phyloP scores from a whole-genome alignment of 495 filamentous ascomycete genomes.

The Lichina pygmaea region DNA sequence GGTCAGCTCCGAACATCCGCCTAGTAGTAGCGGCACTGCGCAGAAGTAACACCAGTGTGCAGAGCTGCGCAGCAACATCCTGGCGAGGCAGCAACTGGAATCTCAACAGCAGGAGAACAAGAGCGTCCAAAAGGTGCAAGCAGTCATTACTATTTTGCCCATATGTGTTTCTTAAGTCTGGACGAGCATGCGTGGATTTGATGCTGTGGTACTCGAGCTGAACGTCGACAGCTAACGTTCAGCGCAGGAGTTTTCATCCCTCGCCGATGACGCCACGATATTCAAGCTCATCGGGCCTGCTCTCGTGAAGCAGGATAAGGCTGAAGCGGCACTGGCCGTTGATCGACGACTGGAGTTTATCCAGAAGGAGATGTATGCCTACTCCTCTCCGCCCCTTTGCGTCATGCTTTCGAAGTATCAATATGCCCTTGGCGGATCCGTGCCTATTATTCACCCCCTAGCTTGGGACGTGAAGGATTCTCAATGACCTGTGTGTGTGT shows the following conservation, averaged over 20 bases:
- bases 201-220: not conserved
- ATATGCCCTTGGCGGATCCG: not conserved
- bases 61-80: constrained; percentile 55
- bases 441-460: no score
- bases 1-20: constrained; percentile 18
- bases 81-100: constrained; percentile 77
- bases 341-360: constrained; percentile 81
- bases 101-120: constrained; percentile 82
- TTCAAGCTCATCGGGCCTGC: constrained; percentile 90
- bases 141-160: not conserved
- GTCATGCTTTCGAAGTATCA: not conserved
- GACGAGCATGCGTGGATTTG: not conserved
- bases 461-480: not conserved
- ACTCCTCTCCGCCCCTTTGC: not conserved
- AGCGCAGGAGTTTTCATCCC: constrained; percentile 46
- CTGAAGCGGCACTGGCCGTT: constrained; percentile 69
- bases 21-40: no score
- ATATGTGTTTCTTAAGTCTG: no score
- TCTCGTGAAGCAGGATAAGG: constrained; percentile 75
- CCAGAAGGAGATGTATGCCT: constrained; percentile 66
- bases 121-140: constrained; percentile 48
- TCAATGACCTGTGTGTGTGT: not conserved
- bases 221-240: not conserved
- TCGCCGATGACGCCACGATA: constrained; percentile 61
- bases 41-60: not conserved